Conservation (phyloP, 306 rosid genomes). For the Cicer chorassanicum region DNA sequence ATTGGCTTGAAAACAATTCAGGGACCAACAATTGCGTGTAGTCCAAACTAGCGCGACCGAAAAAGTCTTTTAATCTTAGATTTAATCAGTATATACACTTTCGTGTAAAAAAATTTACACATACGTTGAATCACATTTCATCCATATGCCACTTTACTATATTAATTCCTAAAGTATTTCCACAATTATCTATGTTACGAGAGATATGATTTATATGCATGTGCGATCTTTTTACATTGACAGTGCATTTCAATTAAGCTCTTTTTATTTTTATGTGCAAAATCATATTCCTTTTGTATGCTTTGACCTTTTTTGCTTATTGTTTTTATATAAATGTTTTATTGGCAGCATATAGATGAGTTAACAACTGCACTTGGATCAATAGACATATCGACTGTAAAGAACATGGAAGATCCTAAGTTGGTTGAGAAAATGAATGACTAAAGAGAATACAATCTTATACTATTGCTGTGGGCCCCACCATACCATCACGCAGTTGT, state of each 20-base stretch:
- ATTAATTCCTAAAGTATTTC: too few species aligned
- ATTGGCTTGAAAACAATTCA: not conserved
- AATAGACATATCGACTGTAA: slow-evolving; percentile 51
- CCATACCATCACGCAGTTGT: slow-evolving; percentile 28
- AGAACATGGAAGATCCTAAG: slow-evolving; percentile 48
- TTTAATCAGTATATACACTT: too few species aligned
- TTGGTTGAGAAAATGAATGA: slow-evolving; percentile 48
- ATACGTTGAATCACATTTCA: too few species aligned
- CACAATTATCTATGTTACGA: too few species aligned
- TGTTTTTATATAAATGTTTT: not conserved
- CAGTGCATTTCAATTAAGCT: not conserved
- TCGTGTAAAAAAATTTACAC: too few species aligned
- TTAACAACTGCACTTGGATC: slow-evolving; percentile 58
- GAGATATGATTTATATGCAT: too few species aligned
- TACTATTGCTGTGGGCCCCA: slow-evolving; percentile 1
- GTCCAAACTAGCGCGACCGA: too few species aligned
- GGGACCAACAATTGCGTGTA: too few species aligned
- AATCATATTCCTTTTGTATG: slow-evolving; percentile 25
- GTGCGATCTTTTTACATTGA: not conserved
- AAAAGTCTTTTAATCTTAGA: too few species aligned
- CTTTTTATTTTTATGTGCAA: not conserved
- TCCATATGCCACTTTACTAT: too few species aligned
- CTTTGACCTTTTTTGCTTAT: slow-evolving; percentile 10
- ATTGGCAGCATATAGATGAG: slow-evolving; percentile 61
- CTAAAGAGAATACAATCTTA: slow-evolving; percentile 38